Percentiles rank a stretch among this genome's conserved stretches.
Conservation (phyloP, 1,139 yeast species). For the Blastobotrys serpentis region DNA sequence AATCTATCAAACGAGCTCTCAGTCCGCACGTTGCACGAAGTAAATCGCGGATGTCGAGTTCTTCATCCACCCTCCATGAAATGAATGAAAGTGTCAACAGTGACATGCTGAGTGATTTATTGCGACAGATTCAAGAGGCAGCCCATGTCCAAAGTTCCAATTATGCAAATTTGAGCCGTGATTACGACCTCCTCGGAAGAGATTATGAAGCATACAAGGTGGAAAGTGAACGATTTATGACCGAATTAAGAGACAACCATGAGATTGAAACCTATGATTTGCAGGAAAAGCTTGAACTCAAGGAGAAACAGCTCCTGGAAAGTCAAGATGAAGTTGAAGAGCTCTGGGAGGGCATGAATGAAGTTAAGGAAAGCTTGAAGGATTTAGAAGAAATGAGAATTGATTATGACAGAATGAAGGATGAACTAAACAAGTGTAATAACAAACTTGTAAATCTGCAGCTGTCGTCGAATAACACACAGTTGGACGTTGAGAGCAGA, state of each 20-base stretch:
- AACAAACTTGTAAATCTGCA: slow-evolving; percentile 15
- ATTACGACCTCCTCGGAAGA: slow-evolving; percentile 3
- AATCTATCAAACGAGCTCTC: slow-evolving; percentile 15
- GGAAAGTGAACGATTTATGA: slow-evolving; percentile 13
- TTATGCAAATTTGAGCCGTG: slow-evolving; percentile 12
- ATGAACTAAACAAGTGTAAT: slow-evolving; percentile 9
- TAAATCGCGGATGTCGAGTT: slow-evolving; percentile 13
- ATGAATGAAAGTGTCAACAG: background rate
- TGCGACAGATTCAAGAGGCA: slow-evolving; percentile 19
- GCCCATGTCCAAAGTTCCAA: slow-evolving; percentile 12
- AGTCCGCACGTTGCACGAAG: slow-evolving; percentile 13
- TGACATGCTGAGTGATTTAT: slow-evolving; percentile 13
- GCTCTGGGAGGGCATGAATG: slow-evolving; percentile 17
- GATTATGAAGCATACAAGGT: slow-evolving; percentile 14
- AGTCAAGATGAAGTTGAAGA: slow-evolving; percentile 17
- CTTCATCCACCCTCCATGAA: slow-evolving; percentile 4
- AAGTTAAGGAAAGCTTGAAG: slow-evolving; percentile 12
- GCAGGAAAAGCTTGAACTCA: slow-evolving; percentile 10
- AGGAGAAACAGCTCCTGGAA: slow-evolving; percentile 16
- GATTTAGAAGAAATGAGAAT: slow-evolving; percentile 16
- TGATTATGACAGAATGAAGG: slow-evolving; percentile 12
- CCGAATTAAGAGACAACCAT: slow-evolving; percentile 11
- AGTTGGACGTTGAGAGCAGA: slow-evolving; percentile 16
- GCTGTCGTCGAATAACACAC: slow-evolving; percentile 11
- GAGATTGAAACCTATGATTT: slow-evolving; percentile 10